Base-by-base conservation (phyloP, 306 rosid species). In the Albizia julibrissin region DNA sequence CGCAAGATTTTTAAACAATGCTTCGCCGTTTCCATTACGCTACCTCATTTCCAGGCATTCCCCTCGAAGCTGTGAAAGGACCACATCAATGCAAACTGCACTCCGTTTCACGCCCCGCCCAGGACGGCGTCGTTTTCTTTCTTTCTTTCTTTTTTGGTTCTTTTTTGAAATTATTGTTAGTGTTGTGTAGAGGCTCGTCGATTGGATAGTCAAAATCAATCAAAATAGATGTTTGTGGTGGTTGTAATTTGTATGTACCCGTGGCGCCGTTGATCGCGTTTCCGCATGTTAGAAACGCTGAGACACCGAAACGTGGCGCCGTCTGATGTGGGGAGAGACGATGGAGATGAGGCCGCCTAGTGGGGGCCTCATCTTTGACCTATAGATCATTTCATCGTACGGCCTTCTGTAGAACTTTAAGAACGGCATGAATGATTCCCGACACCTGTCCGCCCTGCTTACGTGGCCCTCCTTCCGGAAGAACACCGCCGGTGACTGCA, bases 351-450 rank as follows among this genome's bases (percentile, higher is more conserved):
- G 92, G 33, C 99, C 99, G 3, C 99, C 99, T 0, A 93, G 97
- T 74, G 98, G 98, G 75, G 98, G 97, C 87, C 94, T 68, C 98
- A 94, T 94, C 93, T 94, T 94, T 66, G 98, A 91, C 91, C 98
- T 81, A 80, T 94, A 94, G 0, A 92, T 73, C 97, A 94, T 92
- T 88, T 94, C 98, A 18, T 94, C 97, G 84, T 94, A 94, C 40
- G 97, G 97, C 80, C 92, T 86, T 27, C 97, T 70, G 85, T 94
- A 86, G 80, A 92, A 91, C 76, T 94, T 94, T 86, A 94, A 77
- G 29, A 90, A 87, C 10, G 97, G 89, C 78, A 80, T 6, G 89
- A 94, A 94, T 15, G 92, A 91, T 65, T 92, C 97, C 66, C 94
- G 77, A 34, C 87, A 89, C 70, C 74, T 93, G 54, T 93, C 99